phyloP scores from a whole-genome alignment of 2,329 filamentous ascomycete genomes.

The Chaetomiaceae sp. region DNA sequence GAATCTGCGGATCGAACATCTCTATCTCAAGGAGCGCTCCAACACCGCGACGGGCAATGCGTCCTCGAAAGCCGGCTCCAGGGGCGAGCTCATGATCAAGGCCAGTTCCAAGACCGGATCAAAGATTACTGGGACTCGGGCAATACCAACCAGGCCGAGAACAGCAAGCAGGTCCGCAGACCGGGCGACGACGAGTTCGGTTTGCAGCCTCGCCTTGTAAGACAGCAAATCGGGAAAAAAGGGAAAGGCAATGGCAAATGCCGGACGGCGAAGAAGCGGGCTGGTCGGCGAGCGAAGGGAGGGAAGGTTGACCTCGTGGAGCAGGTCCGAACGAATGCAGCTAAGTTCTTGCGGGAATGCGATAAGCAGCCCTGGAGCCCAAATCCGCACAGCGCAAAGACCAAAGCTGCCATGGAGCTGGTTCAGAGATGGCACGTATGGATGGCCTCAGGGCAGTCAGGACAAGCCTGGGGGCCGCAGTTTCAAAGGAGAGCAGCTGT shows the following conservation, averaged over 20 bases:
- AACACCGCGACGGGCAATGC: background rate
- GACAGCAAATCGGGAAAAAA: background rate
- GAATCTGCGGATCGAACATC: too few relatives aligned
- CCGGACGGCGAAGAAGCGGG: background rate
- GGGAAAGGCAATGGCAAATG: background rate
- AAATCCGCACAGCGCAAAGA: constrained; percentile 15
- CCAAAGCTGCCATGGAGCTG: constrained; percentile 8
- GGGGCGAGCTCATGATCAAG: background rate
- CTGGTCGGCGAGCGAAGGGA: background rate
- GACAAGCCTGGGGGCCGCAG: too few relatives aligned
- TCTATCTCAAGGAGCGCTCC: background rate
- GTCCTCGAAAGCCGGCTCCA: too few relatives aligned
- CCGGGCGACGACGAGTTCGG: constrained; percentile 14
- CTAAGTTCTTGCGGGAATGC: constrained; percentile 2
- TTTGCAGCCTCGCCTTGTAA: constrained; percentile 3
- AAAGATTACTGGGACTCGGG: background rate
- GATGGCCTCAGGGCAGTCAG: too few relatives aligned
- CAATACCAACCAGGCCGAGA: background rate
- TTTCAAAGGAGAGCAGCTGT: background rate
- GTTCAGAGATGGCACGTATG: constrained; percentile 6
- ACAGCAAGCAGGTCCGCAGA: background rate
- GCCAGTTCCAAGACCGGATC: too few relatives aligned
- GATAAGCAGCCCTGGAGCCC: constrained; percentile 13
- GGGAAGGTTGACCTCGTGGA: background rate
- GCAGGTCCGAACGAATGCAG: background rate